phyloP scores from a whole-genome alignment of 768 basidiomycete species.

The Suillus plorans region DNA sequence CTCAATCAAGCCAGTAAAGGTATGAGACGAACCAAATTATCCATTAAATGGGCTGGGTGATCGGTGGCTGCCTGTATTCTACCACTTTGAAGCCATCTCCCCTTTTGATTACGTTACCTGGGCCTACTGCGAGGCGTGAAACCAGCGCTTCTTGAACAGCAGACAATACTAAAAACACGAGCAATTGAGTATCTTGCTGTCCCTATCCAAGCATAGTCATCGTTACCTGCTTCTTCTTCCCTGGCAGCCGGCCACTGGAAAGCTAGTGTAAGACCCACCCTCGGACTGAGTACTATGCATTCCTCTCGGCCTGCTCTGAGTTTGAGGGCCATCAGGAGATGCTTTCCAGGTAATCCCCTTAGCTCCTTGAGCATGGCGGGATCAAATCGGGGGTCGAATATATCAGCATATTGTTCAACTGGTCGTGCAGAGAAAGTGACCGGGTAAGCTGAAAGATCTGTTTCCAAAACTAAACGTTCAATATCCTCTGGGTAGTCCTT shows the following conservation, averaged over 20 bases:
- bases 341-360: background rate
- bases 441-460: background rate
- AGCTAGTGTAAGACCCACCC: background rate
- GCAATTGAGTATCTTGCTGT: background rate
- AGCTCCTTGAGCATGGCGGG: background rate
- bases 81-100: background rate
- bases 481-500: background rate
- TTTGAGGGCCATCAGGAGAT: background rate
- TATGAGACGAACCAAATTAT: background rate
- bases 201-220: no score
- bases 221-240: background rate
- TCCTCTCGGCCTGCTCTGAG: background rate
- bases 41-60: background rate
- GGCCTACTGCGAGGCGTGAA: background rate
- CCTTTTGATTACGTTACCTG: background rate
- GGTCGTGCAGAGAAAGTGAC: slow-evolving; percentile 5
- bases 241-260: slow-evolving; percentile 1
- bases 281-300: background rate
- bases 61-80: background rate
- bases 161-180: background rate
- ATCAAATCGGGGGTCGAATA: background rate
- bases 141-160: background rate
- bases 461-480: background rate
- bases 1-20: background rate
- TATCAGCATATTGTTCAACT: background rate